Evolutionary conservation across 1,284 basidiomycete species (phyloP).

Genomic region (Rhodotorula sp.): DNA sequence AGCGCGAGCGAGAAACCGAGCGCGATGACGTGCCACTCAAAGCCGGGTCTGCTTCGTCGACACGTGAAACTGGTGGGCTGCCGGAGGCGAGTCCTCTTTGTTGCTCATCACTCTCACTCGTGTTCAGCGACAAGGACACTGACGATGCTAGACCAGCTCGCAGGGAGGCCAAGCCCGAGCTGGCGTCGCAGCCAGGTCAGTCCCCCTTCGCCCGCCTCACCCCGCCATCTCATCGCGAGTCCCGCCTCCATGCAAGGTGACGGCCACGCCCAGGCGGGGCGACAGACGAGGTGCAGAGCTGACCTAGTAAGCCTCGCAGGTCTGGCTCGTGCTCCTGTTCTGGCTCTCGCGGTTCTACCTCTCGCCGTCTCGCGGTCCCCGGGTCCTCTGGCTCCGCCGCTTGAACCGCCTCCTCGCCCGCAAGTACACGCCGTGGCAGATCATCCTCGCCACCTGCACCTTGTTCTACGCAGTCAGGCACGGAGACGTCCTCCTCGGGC

Average conservation of each 20-base stretch:
- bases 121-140: no score
- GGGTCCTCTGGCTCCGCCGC: conserved; percentile 60
- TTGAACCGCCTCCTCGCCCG: conserved; percentile 64
- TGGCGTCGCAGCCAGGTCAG: conserved; percentile 72
- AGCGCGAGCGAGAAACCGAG: no score
- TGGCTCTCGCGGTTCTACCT: conserved; percentile 77
- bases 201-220: no score
- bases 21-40: no score
- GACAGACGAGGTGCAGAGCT: background rate
- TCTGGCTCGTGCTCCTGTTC: conserved; percentile 82
- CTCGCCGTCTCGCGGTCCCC: conserved; percentile 67
- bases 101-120: no score
- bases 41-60: no score
- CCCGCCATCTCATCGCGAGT: no score
- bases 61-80: no score
- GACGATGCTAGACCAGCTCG: conserved; percentile 76
- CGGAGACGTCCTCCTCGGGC: conserved; percentile 68
- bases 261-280: background rate
- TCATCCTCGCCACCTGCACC: conserved; percentile 81
- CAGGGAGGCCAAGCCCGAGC: conserved; percentile 70
- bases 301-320: conserved; percentile 53
- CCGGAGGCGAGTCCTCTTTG: no score
- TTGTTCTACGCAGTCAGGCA: conserved; percentile 80
- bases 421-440: conserved; percentile 90
- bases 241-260: no score